A percentile compares a stretch with the other conserved stretches of the same genome.
These are phyloP conservation scores for Neonothopanus nambi DNA, from an alignment of 1,284 basidiomycete species.

Conservation along the genomic window DNA sequence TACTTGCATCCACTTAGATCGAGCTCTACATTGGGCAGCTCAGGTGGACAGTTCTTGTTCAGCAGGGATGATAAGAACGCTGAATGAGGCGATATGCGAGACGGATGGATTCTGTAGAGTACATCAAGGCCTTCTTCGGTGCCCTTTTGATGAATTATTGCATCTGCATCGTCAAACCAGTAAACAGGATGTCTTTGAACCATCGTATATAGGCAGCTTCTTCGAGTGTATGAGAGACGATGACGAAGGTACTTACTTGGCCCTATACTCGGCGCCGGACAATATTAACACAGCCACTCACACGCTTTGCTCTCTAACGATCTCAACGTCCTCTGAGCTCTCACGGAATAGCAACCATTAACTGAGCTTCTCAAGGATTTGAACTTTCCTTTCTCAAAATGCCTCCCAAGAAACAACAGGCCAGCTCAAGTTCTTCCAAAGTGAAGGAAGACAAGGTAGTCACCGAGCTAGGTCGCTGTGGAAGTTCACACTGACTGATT, in stretches of 20 bases:
- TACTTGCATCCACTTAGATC: constrained; percentile 9
- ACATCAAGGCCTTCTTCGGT: constrained; percentile 1
- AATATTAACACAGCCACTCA: neutral
- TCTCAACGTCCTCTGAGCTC: neutral
- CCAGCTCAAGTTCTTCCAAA: constrained; percentile 50
- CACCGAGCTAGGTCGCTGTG: constrained; percentile 9
- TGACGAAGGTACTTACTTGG: no score
- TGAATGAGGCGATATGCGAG: neutral
- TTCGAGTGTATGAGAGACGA: neutral
- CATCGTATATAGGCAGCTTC: neutral
- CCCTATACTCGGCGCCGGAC: neutral
- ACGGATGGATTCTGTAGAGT: constrained; percentile 12
- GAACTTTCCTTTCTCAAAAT: constrained; percentile 33
- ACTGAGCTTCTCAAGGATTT: no score
- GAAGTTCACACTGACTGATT: constrained; percentile 29
- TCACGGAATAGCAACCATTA: neutral
- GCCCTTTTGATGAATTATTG: constrained; percentile 5
- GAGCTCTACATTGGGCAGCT: neutral
- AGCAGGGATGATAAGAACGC: constrained; percentile 1
- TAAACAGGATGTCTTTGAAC: constrained; percentile 10
- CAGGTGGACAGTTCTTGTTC: neutral
- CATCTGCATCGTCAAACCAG: constrained; percentile 17
- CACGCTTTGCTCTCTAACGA: neutral
- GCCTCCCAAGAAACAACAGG: constrained; percentile 66
- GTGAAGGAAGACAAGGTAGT: constrained; percentile 70